Conservation (phyloP, 345 rosid genomes). For the Camelina neglecta region DNA sequence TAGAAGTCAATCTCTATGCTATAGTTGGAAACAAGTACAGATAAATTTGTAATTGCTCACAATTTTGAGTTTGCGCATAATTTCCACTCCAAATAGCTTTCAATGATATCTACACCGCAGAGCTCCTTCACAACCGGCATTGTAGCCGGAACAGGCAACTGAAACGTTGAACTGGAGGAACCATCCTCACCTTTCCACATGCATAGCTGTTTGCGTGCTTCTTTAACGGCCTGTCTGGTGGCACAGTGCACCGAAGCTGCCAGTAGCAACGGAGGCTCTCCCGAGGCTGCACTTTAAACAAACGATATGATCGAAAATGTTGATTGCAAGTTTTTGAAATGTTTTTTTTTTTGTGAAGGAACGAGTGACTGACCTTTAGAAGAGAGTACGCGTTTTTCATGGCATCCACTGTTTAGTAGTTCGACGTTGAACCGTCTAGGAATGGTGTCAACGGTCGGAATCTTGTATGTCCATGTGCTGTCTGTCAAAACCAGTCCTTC, state of each 20-base stretch:
- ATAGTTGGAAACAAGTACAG: not conserved
- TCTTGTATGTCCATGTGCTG: constrained; percentile 93
- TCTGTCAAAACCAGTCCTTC: constrained; percentile 73
- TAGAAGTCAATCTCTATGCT: not conserved
- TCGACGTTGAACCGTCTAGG: constrained; percentile 86
- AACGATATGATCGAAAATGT: not conserved
- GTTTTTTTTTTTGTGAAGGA: not conserved
- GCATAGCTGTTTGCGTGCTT: constrained; percentile 65
- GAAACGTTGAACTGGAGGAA: constrained; percentile 40
- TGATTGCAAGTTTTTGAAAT: constrained; percentile 2
- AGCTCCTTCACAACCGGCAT: constrained; percentile 79
- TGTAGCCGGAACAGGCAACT: constrained; percentile 78
- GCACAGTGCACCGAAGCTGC: constrained; percentile 92
- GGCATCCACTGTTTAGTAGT: constrained; percentile 74
- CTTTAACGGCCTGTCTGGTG: constrained; percentile 71
- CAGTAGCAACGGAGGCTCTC: constrained; percentile 87
- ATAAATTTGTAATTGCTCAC: constrained; percentile 9
- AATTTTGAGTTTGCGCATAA: not conserved
- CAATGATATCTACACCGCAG: constrained; percentile 71
- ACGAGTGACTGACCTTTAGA: constrained; percentile 67
- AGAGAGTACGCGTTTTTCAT: constrained; percentile 74
- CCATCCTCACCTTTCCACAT: constrained; percentile 51
- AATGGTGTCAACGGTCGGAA: constrained; percentile 86
- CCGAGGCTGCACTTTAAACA: constrained; percentile 68
- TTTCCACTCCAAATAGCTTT: constrained; percentile 64